A percentile compares a stretch with the other conserved stretches of the same genome.
These are phyloP conservation scores for Rosa multiflora DNA, from an alignment of 306 rosid genomes.

Conservation along the genomic window DNA sequence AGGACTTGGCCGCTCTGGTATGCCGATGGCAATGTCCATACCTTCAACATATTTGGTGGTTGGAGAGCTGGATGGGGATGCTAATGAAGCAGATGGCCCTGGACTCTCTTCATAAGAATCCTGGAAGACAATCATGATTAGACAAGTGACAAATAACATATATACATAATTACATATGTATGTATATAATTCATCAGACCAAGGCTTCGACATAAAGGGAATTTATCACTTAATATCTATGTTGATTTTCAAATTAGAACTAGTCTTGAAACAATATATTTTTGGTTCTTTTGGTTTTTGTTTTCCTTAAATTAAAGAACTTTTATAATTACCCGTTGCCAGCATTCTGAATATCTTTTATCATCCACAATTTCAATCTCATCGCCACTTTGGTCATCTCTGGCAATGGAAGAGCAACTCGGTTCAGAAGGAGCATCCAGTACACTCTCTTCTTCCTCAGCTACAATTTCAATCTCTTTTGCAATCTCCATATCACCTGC, in stretches of 20 bases:
- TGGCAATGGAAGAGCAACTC: conserved; percentile 25
- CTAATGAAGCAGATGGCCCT: conserved; percentile 41
- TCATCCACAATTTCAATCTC: conserved; percentile 38
- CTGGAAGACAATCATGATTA: conserved; percentile 34
- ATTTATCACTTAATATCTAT: not conserved
- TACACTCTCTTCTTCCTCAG: conserved; percentile 33
- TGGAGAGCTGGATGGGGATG: conserved; percentile 49
- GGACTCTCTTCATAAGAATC: conserved; percentile 46
- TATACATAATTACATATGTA: no score
- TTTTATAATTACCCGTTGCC: conserved; percentile 45
- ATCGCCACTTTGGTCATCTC: conserved; percentile 41
- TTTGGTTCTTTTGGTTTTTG: no score
- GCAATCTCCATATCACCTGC: conserved; percentile 49
- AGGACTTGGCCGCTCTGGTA: conserved; percentile 82
- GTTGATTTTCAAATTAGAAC: not conserved
- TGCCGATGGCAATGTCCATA: conserved; percentile 38
- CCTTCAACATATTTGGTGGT: conserved; percentile 42
- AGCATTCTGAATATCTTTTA: conserved; percentile 33
- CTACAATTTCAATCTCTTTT: conserved; percentile 28
- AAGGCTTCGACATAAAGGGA: not conserved
- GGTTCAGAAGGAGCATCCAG: conserved; percentile 46
- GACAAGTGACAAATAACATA: not conserved
- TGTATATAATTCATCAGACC: not conserved
- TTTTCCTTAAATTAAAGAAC: no score
- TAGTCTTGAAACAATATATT: not conserved